Evolutionary conservation across 306 rosid genomes (phyloP).

Genomic region (Cajanus cajan): DNA sequence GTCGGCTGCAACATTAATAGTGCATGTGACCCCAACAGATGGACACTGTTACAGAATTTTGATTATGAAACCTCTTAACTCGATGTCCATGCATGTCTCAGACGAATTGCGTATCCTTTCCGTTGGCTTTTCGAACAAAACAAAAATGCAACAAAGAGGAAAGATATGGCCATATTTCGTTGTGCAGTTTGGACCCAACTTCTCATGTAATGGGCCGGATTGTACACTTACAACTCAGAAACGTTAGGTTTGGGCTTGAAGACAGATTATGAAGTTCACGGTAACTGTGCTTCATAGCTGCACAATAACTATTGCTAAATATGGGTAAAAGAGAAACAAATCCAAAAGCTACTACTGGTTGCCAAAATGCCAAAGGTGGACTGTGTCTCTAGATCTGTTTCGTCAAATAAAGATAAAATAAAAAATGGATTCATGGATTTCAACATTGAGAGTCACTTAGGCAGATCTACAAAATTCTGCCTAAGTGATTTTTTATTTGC

Average conservation of each 20-base stretch:
- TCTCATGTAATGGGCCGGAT: slow-evolving; percentile 23
- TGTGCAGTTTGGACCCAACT: not conserved
- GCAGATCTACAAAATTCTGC: not conserved
- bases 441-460: not conserved
- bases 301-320: not conserved
- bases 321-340: not conserved
- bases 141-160: not conserved
- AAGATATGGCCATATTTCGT: not conserved
- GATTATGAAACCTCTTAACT: not conserved
- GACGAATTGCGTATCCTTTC: not conserved
- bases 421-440: not conserved
- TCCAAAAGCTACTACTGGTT: not conserved
- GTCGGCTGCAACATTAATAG: not conserved
- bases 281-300: not conserved
- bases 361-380: not conserved
- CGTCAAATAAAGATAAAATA: slow-evolving; percentile 20
- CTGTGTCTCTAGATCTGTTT: not conserved
- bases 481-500: too few species aligned
- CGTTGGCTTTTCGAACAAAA: not conserved
- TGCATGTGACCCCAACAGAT: not conserved
- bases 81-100: not conserved
- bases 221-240: not conserved
- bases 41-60: not conserved
- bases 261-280: not conserved
- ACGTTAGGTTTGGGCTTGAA: not conserved